Conservation (phyloP, 116 monocot genomes). For the Dioscorea cayenensis region DNA sequence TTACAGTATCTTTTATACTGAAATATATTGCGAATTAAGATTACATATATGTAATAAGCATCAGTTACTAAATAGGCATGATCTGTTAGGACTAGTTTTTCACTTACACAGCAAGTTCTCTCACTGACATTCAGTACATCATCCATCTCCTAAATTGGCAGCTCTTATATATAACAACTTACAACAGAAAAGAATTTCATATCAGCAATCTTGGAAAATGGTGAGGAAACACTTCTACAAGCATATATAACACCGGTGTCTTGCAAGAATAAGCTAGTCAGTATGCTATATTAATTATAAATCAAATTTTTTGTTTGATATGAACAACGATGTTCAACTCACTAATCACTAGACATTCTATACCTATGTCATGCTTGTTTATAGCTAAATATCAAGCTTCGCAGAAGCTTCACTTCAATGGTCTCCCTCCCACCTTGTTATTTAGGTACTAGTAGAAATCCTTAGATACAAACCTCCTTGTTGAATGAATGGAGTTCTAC, state of each 20-base stretch:
- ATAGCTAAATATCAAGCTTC: constrained; percentile 90
- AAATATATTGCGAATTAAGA: background rate
- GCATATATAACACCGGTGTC: background rate
- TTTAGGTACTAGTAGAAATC: background rate
- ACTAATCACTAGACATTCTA: background rate
- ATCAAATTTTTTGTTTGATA: background rate
- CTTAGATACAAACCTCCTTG: constrained; percentile 35
- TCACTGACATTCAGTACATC: constrained; percentile 80
- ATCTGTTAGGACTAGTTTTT: background rate
- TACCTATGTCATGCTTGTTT: constrained; percentile 99
- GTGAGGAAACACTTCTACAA: background rate
- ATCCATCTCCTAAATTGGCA: constrained; percentile 73
- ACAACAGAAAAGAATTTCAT: constrained; percentile 9
- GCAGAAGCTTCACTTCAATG: constrained; percentile 68
- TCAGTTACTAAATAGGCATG: background rate
- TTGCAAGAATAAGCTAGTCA: background rate
- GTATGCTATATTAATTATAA: background rate
- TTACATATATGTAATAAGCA: background rate
- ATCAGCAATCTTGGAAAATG: background rate
- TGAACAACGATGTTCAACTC: background rate
- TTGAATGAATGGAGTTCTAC: constrained; percentile 1
- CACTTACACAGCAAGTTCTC: constrained; percentile 85
- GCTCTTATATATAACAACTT: constrained; percentile 81
- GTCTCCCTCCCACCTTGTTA: constrained; percentile 36
- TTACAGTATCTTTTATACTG: background rate